These are phyloP conservation scores for Tribonema minus DNA, from an alignment of 108 stramenopile genomes.

Conservation along the genomic window DNA sequence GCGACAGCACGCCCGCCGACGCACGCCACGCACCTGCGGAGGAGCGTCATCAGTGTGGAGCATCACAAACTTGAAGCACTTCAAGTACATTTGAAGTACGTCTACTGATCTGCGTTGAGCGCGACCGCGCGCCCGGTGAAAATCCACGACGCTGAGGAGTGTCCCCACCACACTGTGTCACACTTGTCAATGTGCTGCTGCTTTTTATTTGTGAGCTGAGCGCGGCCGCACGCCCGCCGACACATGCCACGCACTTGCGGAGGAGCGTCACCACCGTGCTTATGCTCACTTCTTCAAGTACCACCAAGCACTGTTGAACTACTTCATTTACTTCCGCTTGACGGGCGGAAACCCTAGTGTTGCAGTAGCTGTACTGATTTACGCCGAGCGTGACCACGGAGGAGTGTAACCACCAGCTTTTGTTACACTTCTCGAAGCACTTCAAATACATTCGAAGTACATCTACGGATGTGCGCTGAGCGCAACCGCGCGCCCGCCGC, in stretches of 20 bases:
- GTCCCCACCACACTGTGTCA: slow-evolving; percentile 20
- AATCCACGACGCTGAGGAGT: slow-evolving; percentile 13
- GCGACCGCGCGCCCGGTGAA: neutral
- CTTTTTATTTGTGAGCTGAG: too few species aligned
- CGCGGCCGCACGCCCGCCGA: slow-evolving; percentile 64
- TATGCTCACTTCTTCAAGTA: too few species aligned
- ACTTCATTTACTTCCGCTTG: too few species aligned
- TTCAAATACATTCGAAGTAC: too few species aligned
- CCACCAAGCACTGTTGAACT: too few species aligned
- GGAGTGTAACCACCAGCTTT: slow-evolving; percentile 8
- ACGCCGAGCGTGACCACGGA: neutral
- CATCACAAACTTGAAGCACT: too few species aligned
- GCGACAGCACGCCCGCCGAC: slow-evolving; percentile 64
- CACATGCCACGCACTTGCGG: slow-evolving; percentile 72
- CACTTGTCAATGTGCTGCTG: too few species aligned
- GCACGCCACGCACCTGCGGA: slow-evolving; percentile 73
- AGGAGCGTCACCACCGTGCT: too few species aligned
- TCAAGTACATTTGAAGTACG: too few species aligned
- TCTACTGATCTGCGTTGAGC: neutral
- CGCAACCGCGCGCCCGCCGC: slow-evolving; percentile 64
- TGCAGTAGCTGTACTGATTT: neutral
- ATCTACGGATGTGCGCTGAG: slow-evolving; percentile 81
- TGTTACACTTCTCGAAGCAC: slow-evolving; percentile 71
- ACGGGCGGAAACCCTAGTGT: too few species aligned
- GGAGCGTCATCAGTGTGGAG: too few species aligned